A percentile compares a stretch with the other conserved stretches of the same genome.
These are phyloP conservation scores for Cytospora paraplurivora DNA, from an alignment of 2,329 filamentous ascomycete genomes.

Conservation along the genomic window DNA sequence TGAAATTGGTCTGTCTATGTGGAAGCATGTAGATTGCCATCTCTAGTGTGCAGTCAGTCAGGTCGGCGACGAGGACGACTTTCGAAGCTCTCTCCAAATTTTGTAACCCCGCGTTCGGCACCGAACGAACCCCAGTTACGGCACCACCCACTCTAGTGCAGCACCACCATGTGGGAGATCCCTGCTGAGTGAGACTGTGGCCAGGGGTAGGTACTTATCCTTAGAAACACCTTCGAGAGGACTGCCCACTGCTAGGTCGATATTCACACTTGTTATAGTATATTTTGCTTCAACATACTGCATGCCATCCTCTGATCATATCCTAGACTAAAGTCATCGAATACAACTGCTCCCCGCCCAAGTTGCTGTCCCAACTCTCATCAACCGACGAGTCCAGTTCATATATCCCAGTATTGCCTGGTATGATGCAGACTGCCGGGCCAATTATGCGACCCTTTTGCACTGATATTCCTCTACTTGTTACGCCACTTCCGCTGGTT, in stretches of 20 bases:
- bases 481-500: neutral
- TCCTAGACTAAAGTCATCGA: neutral
- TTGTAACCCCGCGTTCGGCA: conserved; percentile 15
- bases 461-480: neutral
- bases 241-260: too few relatives aligned
- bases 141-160: neutral
- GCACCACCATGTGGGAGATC: too few relatives aligned
- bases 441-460: neutral
- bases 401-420: neutral
- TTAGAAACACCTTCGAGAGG: too few relatives aligned
- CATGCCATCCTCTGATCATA: too few relatives aligned
- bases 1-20: neutral
- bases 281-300: too few relatives aligned
- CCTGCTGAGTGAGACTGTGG: too few relatives aligned
- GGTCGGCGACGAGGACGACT: conserved; percentile 11
- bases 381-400: neutral
- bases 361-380: neutral
- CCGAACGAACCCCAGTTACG: conserved; percentile 1
- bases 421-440: neutral
- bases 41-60: neutral
- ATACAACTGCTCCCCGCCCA: neutral
- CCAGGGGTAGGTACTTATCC: too few relatives aligned
- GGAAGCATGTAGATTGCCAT: too few relatives aligned
- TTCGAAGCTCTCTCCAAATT: conserved; percentile 15
- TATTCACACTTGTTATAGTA: too few relatives aligned